Evolutionary conservation across 768 basidiomycete species (phyloP).

Genomic region (Xanthoconium stramineum): DNA sequence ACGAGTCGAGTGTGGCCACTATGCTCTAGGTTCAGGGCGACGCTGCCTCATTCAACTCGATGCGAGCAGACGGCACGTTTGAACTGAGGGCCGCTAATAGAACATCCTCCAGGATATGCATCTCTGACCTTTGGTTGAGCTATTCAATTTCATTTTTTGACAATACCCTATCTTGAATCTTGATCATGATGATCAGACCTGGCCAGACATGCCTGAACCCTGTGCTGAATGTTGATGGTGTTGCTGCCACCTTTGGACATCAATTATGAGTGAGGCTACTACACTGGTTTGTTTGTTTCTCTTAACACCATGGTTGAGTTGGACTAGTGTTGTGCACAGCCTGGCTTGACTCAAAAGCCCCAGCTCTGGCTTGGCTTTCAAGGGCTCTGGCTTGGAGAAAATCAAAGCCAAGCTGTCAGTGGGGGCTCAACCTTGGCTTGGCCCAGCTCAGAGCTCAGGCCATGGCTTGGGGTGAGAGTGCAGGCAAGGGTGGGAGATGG

Average conservation of each 20-base stretch:
- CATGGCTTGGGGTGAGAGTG: too few species aligned
- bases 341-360: too few species aligned
- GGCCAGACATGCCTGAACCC: conserved; percentile 16
- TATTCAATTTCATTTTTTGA: conserved; percentile 13
- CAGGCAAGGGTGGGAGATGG: too few species aligned
- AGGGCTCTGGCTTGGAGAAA: too few species aligned
- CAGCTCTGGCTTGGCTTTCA: too few species aligned
- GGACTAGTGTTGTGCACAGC: too few species aligned
- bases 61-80: conserved; percentile 3
- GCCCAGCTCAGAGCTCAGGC: too few species aligned
- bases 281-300: not conserved
- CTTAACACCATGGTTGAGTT: too few species aligned
- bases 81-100: not conserved
- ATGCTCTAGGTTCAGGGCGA: conserved; percentile 14
- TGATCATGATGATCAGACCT: too few species aligned
- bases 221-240: conserved; percentile 2
- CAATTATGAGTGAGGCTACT: conserved; percentile 1
- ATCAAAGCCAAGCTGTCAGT: too few species aligned
- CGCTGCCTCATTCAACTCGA: not conserved
- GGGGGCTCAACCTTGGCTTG: too few species aligned
- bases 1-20: conserved; percentile 10
- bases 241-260: conserved; percentile 3
- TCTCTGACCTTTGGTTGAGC: conserved; percentile 4
- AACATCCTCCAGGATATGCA: conserved; percentile 1
- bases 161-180: conserved; percentile 14